A percentile compares a stretch with the other conserved stretches of the same genome.
These are phyloP conservation scores for Paraphaeosphaeria sporulosa DNA, from an alignment of 2,329 filamentous ascomycete species.

Conservation along the genomic window DNA sequence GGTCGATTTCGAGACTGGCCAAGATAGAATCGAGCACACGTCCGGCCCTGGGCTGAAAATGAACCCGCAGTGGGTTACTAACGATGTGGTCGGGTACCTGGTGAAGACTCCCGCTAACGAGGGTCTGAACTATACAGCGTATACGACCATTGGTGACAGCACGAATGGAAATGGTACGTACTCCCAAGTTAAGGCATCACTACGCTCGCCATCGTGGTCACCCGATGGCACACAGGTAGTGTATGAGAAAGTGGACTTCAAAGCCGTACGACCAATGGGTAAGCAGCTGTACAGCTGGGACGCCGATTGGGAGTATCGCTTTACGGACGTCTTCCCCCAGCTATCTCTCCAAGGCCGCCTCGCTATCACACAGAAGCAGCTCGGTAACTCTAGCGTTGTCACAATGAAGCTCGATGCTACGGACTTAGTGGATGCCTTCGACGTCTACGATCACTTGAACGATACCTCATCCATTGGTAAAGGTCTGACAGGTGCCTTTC, in stretches of 20 bases:
- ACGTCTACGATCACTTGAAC: conserved; percentile 25
- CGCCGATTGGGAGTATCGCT: conserved; percentile 52
- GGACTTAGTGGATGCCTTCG: conserved; percentile 37
- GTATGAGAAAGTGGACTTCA: conserved; percentile 34
- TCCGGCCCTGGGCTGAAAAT: conserved; percentile 41
- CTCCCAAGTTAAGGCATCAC: conserved; percentile 5
- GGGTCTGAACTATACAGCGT: conserved; percentile 30
- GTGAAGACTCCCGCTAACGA: conserved; percentile 35
- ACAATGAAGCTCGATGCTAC: conserved; percentile 40
- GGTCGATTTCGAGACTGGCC: conserved; percentile 52
- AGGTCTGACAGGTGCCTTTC: conserved; percentile 50
- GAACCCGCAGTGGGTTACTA: conserved; percentile 28
- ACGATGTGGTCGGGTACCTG: conserved; percentile 30
- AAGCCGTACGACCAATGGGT: conserved; percentile 40
- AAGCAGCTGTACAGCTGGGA: conserved; percentile 52
- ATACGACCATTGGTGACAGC: conserved; percentile 5
- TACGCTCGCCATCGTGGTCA: conserved; percentile 43
- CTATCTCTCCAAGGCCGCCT: conserved; percentile 36
- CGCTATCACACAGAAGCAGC: conserved; percentile 51
- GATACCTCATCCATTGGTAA: conserved; percentile 25
- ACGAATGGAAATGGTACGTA: neutral
- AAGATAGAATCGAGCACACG: conserved; percentile 41
- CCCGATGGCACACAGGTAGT: conserved; percentile 42
- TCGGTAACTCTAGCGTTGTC: conserved; percentile 51
- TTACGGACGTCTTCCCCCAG: conserved; percentile 54